phyloP scores from a whole-genome alignment of 306 rosid species.

The Ceratonia siliqua region DNA sequence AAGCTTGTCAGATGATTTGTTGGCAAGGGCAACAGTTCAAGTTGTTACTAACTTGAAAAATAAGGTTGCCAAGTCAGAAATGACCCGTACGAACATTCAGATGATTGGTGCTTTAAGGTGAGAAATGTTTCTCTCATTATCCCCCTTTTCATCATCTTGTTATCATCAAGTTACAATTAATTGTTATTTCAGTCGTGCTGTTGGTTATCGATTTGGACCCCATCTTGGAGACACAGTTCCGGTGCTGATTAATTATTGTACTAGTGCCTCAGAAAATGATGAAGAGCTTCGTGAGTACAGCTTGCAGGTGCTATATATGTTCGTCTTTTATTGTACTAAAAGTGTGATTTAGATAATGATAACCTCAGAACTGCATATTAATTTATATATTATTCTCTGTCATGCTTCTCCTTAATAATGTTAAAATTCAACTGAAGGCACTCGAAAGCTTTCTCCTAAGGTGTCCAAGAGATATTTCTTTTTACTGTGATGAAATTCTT shows the following conservation, averaged over 20 bases:
- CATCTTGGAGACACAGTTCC: conserved; percentile 82
- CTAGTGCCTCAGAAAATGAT: conserved; percentile 75
- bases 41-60: conserved; percentile 60
- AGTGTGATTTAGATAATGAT: not conserved
- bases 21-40: conserved; percentile 68
- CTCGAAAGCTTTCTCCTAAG: conserved; percentile 77
- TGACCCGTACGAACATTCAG: conserved; percentile 75
- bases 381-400: not conserved
- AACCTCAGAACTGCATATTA: not conserved
- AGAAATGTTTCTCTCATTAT: not conserved
- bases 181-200: conserved; percentile 64
- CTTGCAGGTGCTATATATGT: conserved; percentile 66
- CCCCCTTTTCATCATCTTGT: not conserved
- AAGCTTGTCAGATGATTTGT: conserved; percentile 70
- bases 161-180: not conserved
- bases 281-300: conserved; percentile 86
- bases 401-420: conserved; percentile 23
- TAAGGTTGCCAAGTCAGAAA: conserved; percentile 56
- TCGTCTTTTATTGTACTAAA: not conserved
- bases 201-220: conserved; percentile 79
- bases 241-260: conserved; percentile 67
- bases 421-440: conserved; percentile 57
- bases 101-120: conserved; percentile 84
- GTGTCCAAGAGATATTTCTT: conserved; percentile 76
- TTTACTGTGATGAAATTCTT: conserved; percentile 77